Base-by-base conservation (phyloP, 2,329 filamentous ascomycete genomes). In the Phialemoniopsis sp. region DNA sequence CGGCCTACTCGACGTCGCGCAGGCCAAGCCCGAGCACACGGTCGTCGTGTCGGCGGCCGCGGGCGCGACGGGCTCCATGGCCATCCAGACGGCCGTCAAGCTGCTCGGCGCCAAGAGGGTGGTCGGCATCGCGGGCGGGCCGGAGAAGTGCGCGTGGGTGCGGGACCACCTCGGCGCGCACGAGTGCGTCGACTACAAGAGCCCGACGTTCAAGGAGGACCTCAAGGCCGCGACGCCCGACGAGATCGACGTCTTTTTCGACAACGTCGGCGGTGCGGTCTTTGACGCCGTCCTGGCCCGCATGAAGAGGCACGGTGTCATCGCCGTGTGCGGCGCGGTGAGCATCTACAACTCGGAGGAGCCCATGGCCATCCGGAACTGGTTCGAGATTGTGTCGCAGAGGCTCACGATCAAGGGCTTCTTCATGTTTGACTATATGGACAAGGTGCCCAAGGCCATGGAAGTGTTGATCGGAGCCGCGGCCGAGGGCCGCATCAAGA, bases 161-260 rank as follows among this genome's bases (percentile, higher is more conserved):
- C 44, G 42, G 2, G 64, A 71, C 42, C 56, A 55, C 34, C 59
- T 78, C 2, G 73, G 73, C 7, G 72, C 71, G 7, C 72, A 80
- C 50, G 54, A 66, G 7, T 76, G 72, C 48, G 46, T 80, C 41
- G 74, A 79, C 58, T 79, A 79, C 56, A 74, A 75, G 50, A 57
- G 58, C 7, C 41, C 61, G 2, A 57, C 57, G 3, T 78, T 76
- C 47, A 58, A 60, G 31, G 49, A 67, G 38, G 63, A 76, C 17
- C 58, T 78, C 3, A 55, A 56, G 42, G 59, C 61, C 9, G 70
- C 62, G 4, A 74, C 72, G 1, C 62, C 66, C 3, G 63, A 64
- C n/a, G 70, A 64, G 47, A 72, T 73, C 2, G 69, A 77, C 13
- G 58, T 75, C 8, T 74, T 68, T 48, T 72, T 68, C 40, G 71